phyloP scores from a whole-genome alignment of 2,329 filamentous ascomycete species.

The Curvularia spicifera region DNA sequence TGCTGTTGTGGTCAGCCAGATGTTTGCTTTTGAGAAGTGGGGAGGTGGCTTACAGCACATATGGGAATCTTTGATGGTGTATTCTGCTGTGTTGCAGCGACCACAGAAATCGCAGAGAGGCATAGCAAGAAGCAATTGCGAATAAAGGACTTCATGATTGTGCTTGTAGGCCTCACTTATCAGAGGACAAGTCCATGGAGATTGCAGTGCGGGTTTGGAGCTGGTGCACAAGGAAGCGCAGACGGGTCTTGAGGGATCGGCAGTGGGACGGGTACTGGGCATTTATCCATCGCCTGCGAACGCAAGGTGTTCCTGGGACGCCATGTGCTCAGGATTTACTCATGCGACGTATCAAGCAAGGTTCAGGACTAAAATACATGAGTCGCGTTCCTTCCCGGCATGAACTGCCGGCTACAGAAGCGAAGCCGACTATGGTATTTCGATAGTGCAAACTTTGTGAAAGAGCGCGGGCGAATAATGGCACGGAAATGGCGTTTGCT shows the following conservation, averaged over 20 bases:
- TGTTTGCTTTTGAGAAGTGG: background rate
- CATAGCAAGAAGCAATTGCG: conserved; percentile 10
- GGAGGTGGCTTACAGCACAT: conserved; percentile 25
- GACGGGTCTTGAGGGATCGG: background rate
- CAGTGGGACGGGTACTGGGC: conserved; percentile 3
- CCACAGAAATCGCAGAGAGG: conserved; percentile 8
- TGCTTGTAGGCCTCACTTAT: background rate
- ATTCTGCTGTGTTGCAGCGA: conserved; percentile 10
- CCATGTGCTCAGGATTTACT: conserved; percentile 7
- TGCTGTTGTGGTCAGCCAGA: conserved; percentile 11
- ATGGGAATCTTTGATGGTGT: conserved; percentile 10
- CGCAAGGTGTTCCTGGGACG: conserved; percentile 7
- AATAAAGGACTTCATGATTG: conserved; percentile 8
- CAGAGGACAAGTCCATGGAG: conserved; percentile 1
- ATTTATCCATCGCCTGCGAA: conserved; percentile 5
- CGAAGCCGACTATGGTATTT: conserved; percentile 6
- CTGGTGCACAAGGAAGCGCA: background rate
- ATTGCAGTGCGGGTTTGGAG: background rate
- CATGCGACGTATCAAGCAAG: background rate
- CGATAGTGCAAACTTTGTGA: conserved; percentile 13
- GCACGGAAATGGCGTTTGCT: background rate
- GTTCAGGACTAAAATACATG: conserved; percentile 5
- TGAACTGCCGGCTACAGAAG: conserved; percentile 9
- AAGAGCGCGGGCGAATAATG: conserved; percentile 3
- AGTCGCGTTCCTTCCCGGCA: conserved; percentile 10